Conservation (phyloP, 164 flowering plant genomes). For the Berberis thunbergii region DNA sequence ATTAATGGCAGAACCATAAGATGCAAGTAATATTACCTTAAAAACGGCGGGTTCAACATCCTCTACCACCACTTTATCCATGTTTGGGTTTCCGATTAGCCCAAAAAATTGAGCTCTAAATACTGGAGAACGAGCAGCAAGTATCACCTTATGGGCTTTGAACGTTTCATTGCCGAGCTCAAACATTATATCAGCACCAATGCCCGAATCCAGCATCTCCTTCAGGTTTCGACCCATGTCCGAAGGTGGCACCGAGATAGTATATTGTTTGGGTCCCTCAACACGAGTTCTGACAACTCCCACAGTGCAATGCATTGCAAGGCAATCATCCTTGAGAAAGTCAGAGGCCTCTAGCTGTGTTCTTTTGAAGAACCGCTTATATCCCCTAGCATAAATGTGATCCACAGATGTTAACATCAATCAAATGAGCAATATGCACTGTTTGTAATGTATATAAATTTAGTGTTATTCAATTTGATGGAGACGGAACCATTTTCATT, state of each 20-base stretch:
- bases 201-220: slow-evolving; percentile 52
- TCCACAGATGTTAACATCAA: background rate
- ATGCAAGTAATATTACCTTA: slow-evolving; percentile 41
- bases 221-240: slow-evolving; percentile 64
- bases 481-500: background rate
- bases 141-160: slow-evolving; percentile 80
- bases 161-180: slow-evolving; percentile 67
- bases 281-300: slow-evolving; percentile 79
- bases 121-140: slow-evolving; percentile 95
- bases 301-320: slow-evolving; percentile 74
- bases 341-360: slow-evolving; percentile 59
- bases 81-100: slow-evolving; percentile 55
- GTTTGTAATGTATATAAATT: background rate
- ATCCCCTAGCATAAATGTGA: slow-evolving; percentile 55
- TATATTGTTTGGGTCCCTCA: slow-evolving; percentile 53
- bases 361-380: slow-evolving; percentile 80
- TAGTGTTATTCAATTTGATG: background rate
- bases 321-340: slow-evolving; percentile 77
- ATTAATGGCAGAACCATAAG: background rate
- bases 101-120: slow-evolving; percentile 93
- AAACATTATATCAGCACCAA: slow-evolving; percentile 61
- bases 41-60: slow-evolving; percentile 76
- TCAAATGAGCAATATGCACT: background rate
- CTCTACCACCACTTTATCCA: slow-evolving; percentile 46
- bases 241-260: slow-evolving; percentile 52